phyloP scores from a whole-genome alignment of 371 early-diverging fungal genomes.

The Mucor plumbeus region DNA sequence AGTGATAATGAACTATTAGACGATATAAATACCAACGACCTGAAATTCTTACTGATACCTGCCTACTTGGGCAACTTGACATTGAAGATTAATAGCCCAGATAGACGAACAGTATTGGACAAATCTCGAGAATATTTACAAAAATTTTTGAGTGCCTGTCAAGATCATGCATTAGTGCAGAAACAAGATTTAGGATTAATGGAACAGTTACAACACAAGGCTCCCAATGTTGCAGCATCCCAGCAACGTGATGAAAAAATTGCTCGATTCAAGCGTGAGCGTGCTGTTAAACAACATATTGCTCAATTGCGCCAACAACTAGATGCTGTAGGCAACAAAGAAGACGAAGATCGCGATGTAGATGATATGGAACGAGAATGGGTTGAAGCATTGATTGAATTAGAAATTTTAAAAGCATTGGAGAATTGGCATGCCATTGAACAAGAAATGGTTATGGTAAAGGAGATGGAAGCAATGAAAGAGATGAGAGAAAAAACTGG shows the following conservation, averaged over 20 bases:
- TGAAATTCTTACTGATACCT: slow-evolving; percentile 77
- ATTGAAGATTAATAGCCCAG: slow-evolving; percentile 50
- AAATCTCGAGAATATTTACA: slow-evolving; percentile 58
- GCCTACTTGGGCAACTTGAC: slow-evolving; percentile 79
- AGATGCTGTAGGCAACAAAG: slow-evolving; percentile 17
- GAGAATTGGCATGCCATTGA: slow-evolving; percentile 68
- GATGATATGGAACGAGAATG: slow-evolving; percentile 74
- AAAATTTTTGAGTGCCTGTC: slow-evolving; percentile 62
- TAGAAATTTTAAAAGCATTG: slow-evolving; percentile 65
- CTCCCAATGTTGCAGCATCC: slow-evolving; percentile 24
- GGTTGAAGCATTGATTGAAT: slow-evolving; percentile 62
- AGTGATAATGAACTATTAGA: slow-evolving; percentile 88
- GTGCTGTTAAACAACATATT: slow-evolving; percentile 62
- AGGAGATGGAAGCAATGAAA: slow-evolving; percentile 62
- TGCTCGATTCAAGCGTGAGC: slow-evolving; percentile 77
- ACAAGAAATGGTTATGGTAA: slow-evolving; percentile 78
- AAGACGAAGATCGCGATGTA: slow-evolving; percentile 56
- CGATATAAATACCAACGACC: slow-evolving; percentile 83
- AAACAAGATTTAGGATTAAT: slow-evolving; percentile 48
- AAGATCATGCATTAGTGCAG: slow-evolving; percentile 64
- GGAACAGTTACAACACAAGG: slow-evolving; percentile 31
- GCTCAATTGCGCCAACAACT: slow-evolving; percentile 46
- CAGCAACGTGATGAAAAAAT: slow-evolving; percentile 77
- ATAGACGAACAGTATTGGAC: slow-evolving; percentile 53
- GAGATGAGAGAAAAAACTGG: slow-evolving; percentile 33